Conservation (phyloP, 2,329 filamentous ascomycete genomes). For the Dactylonectria estremocensis region DNA sequence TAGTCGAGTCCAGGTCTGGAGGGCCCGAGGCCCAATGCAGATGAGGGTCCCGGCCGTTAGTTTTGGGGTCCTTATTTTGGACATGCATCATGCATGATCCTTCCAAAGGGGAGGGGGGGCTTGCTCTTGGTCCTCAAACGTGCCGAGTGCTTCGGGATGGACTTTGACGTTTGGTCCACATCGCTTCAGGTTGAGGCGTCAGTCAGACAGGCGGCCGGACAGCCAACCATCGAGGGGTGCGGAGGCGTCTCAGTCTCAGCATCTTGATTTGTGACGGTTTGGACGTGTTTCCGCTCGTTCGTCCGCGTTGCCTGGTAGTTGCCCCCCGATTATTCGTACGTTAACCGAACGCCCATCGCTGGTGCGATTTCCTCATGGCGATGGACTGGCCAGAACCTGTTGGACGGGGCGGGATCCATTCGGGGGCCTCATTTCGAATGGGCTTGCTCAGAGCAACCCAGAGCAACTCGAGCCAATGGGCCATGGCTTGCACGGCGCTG, state of each 20-base stretch:
- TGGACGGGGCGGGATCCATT: slow-evolving; percentile 46
- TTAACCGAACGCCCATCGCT: slow-evolving; percentile 19
- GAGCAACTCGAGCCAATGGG: slow-evolving; percentile 20
- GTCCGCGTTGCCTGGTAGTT: slow-evolving; percentile 20
- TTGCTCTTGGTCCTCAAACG: slow-evolving; percentile 13
- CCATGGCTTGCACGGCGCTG: slow-evolving; percentile 9
- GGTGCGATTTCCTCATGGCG: slow-evolving; percentile 14
- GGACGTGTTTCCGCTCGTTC: not conserved
- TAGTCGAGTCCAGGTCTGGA: slow-evolving; percentile 1
- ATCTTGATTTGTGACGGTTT: not conserved
- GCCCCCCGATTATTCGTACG: not conserved
- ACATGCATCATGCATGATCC: slow-evolving; percentile 32
- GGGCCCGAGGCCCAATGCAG: slow-evolving; percentile 26
- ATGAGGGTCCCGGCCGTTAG: slow-evolving; percentile 14
- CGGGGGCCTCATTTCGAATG: slow-evolving; percentile 45
- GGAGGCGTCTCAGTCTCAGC: not conserved
- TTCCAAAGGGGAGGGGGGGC: slow-evolving; percentile 1
- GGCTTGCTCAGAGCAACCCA: slow-evolving; percentile 26
- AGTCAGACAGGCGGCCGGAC: slow-evolving; percentile 1
- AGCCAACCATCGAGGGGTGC: not conserved
- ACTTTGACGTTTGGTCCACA: slow-evolving; percentile 25
- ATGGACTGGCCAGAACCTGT: slow-evolving; percentile 35
- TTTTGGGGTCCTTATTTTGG: slow-evolving; percentile 22
- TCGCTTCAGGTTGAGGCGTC: slow-evolving; percentile 22
- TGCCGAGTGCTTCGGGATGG: slow-evolving; percentile 16